These are phyloP conservation scores for Fraxinus ornus DNA, from an alignment of 305 asterid species.

Conservation along the genomic window DNA sequence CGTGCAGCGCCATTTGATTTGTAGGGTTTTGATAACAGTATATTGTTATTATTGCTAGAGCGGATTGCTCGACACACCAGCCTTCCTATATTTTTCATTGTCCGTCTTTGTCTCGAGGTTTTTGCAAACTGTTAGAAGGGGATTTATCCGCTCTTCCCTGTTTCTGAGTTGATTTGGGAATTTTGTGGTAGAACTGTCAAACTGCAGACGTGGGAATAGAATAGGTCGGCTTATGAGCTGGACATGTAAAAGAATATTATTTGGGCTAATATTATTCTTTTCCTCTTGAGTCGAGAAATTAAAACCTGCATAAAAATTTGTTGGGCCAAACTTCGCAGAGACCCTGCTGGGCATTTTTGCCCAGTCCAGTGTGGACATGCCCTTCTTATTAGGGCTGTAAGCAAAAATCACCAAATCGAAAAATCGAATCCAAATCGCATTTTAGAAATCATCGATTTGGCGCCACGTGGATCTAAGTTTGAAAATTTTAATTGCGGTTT, in stretches of 20 bases:
- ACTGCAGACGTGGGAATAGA: not conserved
- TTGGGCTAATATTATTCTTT: not conserved
- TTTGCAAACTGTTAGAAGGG: not conserved
- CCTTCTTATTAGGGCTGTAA: too few relatives aligned
- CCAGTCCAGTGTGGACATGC: too few relatives aligned
- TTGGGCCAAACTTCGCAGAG: too few relatives aligned
- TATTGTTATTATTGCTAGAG: constrained; percentile 32
- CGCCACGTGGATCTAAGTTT: too few relatives aligned
- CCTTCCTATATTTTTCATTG: constrained; percentile 51
- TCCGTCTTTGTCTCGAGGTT: not conserved
- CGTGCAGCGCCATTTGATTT: constrained; percentile 18
- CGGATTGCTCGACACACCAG: constrained; percentile 41
- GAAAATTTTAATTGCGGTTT: too few relatives aligned
- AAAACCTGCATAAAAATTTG: too few relatives aligned
- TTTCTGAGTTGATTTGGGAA: not conserved
- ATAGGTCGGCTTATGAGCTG: not conserved
- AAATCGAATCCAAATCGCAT: too few relatives aligned
- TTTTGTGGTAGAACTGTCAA: not conserved
- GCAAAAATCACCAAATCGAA: too few relatives aligned
- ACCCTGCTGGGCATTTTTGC: too few relatives aligned
- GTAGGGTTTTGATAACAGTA: constrained; percentile 35
- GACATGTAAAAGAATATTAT: not conserved
- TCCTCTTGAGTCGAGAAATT: not conserved
- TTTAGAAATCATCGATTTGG: too few relatives aligned
- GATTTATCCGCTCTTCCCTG: not conserved